phyloP scores from a whole-genome alignment of 805 yeast genomes.

The Pichia cephalocereana region DNA sequence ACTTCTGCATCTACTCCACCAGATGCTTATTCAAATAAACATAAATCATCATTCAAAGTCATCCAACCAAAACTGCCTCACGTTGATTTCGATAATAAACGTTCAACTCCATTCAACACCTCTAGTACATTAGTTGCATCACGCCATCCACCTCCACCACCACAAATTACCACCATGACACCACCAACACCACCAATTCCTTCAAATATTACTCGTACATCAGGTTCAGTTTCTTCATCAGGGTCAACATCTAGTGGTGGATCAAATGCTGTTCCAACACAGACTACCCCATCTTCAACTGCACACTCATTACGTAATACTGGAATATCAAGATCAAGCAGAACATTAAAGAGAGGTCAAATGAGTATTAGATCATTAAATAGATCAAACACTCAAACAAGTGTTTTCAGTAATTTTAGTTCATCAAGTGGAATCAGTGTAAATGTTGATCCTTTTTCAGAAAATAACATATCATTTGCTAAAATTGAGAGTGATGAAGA shows the following conservation, averaged over 20 bases:
- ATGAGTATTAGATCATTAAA: slow-evolving; percentile 5
- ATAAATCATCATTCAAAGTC: slow-evolving; percentile 45
- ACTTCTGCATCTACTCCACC: not conserved
- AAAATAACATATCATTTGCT: slow-evolving; percentile 65
- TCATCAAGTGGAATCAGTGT: slow-evolving; percentile 9
- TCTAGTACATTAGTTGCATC: slow-evolving; percentile 40
- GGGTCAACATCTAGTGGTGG: not conserved
- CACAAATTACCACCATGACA: slow-evolving; percentile 10
- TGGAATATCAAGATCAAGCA: not conserved
- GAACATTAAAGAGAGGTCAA: not conserved
- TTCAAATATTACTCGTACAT: not conserved
- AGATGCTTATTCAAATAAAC: not conserved
- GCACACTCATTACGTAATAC: not conserved
- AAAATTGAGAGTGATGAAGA: slow-evolving; percentile 1
- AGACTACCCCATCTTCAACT: not conserved
- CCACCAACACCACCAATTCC: slow-evolving; percentile 1
- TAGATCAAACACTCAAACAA: slow-evolving; percentile 9
- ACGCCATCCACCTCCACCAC: slow-evolving; percentile 25
- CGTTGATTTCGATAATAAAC: slow-evolving; percentile 71
- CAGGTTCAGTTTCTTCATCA: not conserved
- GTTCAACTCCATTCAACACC: slow-evolving; percentile 57
- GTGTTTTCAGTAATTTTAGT: slow-evolving; percentile 8
- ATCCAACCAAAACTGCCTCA: slow-evolving; percentile 59
- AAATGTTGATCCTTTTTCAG: slow-evolving; percentile 46
- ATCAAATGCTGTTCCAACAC: not conserved